phyloP scores from a whole-genome alignment of 768 basidiomycete species.

The Agrocybe chaxingu region DNA sequence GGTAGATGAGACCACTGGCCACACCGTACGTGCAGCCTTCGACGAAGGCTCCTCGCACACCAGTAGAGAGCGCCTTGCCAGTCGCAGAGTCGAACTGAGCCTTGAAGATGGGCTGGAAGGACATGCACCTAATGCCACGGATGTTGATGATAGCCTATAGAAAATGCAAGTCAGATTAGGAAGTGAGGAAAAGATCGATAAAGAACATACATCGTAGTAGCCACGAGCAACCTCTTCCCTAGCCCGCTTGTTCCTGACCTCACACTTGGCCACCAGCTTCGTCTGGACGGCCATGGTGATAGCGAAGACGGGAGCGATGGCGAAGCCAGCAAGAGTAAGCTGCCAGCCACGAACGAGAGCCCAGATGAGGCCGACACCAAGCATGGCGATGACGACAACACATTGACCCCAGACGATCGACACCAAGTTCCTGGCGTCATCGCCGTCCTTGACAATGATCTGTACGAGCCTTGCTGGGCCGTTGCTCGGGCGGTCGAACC shows the following conservation, averaged over 20 bases:
- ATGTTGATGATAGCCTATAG: slow-evolving; percentile 74
- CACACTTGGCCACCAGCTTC: slow-evolving; percentile 64
- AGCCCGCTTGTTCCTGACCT: slow-evolving; percentile 79
- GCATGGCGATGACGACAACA: slow-evolving; percentile 76
- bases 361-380: slow-evolving; percentile 83
- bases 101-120: slow-evolving; percentile 70
- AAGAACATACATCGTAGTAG: slow-evolving; percentile 73
- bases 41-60: slow-evolving; percentile 79
- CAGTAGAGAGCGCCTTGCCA: slow-evolving; percentile 58
- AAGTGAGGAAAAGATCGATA: slow-evolving; percentile 3
- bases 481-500: slow-evolving; percentile 75
- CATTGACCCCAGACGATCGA: slow-evolving; percentile 69
- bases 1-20: slow-evolving; percentile 79
- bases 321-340: slow-evolving; percentile 86
- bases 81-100: slow-evolving; percentile 65
- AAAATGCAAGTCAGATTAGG: slow-evolving; percentile 6
- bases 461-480: slow-evolving; percentile 63
- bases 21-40: slow-evolving; percentile 84
- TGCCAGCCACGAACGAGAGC: slow-evolving; percentile 89
- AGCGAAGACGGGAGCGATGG: slow-evolving; percentile 82
- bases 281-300: slow-evolving; percentile 73
- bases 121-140: slow-evolving; percentile 85
- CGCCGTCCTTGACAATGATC: slow-evolving; percentile 80
- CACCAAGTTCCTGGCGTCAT: slow-evolving; percentile 81
- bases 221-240: slow-evolving; percentile 80